Evolutionary conservation across 768 basidiomycete genomes (phyloP).

Genomic region (Tephrocybe rancida): DNA sequence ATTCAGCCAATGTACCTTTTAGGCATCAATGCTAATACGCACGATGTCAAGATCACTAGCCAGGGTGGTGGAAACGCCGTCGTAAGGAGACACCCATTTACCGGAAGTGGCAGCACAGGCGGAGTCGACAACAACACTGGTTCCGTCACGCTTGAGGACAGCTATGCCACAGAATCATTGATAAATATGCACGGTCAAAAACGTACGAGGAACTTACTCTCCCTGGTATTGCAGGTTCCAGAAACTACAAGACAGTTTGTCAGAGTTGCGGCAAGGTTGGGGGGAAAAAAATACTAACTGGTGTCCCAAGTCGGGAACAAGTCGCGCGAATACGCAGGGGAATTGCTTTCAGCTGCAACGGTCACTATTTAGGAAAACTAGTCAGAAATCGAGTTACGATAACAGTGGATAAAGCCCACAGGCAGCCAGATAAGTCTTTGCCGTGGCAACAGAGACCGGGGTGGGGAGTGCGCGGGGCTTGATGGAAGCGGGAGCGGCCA

Average conservation of each 20-base stretch:
- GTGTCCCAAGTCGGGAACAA: conserved; percentile 52
- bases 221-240: conserved; percentile 53
- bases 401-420: conserved; percentile 20
- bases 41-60: conserved; percentile 56
- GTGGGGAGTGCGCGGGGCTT: conserved; percentile 30
- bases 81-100: conserved; percentile 54
- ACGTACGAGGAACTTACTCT: conserved; percentile 38
- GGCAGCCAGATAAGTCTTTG: conserved; percentile 33
- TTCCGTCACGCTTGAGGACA: conserved; percentile 48
- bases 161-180: conserved; percentile 23
- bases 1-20: neutral
- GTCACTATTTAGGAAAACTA: conserved; percentile 24
- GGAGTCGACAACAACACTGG: conserved; percentile 40
- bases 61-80: conserved; percentile 42
- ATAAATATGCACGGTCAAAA: neutral
- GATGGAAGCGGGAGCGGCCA: conserved; percentile 15
- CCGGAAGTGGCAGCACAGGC: conserved; percentile 49
- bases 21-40: conserved; percentile 13
- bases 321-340: conserved; percentile 36
- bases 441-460: conserved; percentile 32
- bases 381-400: neutral
- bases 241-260: conserved; percentile 34
- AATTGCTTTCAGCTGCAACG: conserved; percentile 34
- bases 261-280: neutral
- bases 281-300: conserved; percentile 31